phyloP scores from a whole-genome alignment of 495 filamentous ascomycete genomes.

The Bombardia bombarda region DNA sequence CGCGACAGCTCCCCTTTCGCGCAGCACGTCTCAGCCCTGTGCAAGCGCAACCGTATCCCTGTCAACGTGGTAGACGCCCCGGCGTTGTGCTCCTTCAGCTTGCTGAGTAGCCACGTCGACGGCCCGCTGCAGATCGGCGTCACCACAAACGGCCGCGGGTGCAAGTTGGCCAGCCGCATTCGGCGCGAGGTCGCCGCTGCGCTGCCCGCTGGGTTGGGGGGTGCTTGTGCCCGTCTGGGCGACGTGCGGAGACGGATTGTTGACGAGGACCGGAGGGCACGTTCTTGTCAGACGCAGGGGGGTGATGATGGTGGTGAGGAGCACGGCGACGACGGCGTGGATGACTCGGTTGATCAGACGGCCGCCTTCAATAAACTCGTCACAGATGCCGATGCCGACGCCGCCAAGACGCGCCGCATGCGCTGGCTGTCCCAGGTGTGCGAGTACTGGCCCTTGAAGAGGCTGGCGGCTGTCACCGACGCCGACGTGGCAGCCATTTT shows the following conservation, averaged over 20 bases:
- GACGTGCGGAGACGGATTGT: conserved; percentile 60
- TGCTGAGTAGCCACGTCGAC: conserved; percentile 81
- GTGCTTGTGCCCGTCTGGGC: conserved; percentile 69
- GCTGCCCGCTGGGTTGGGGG: conserved; percentile 75
- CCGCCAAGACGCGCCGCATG: conserved; percentile 71
- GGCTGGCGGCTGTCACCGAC: conserved; percentile 71
- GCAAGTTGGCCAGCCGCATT: conserved; percentile 88
- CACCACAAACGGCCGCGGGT: conserved; percentile 91
- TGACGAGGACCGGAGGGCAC: conserved; percentile 50
- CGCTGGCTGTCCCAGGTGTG: conserved; percentile 94
- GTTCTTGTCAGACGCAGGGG: conserved; percentile 29
- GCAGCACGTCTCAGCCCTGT: conserved; percentile 64
- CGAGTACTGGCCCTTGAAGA: conserved; percentile 92
- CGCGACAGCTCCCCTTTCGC: conserved; percentile 33
- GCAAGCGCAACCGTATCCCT: conserved; percentile 73
- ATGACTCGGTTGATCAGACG: conserved; percentile 78
- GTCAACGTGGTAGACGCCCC: conserved; percentile 89
- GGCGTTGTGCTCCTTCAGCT: conserved; percentile 78
- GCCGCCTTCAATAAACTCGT: conserved; percentile 80
- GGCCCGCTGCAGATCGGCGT: conserved; percentile 93
- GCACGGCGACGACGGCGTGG: conserved; percentile 51
- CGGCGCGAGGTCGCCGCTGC: conserved; percentile 75
- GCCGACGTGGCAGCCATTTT: conserved; percentile 68
- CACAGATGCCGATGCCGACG: conserved; percentile 60
- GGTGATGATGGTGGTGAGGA: conserved; percentile 27